Percentiles rank a stretch among this genome's conserved stretches.
These are phyloP conservation scores for Aspergillus texensis DNA, from an alignment of 2,329 filamentous ascomycete genomes.

Conservation along the genomic window DNA sequence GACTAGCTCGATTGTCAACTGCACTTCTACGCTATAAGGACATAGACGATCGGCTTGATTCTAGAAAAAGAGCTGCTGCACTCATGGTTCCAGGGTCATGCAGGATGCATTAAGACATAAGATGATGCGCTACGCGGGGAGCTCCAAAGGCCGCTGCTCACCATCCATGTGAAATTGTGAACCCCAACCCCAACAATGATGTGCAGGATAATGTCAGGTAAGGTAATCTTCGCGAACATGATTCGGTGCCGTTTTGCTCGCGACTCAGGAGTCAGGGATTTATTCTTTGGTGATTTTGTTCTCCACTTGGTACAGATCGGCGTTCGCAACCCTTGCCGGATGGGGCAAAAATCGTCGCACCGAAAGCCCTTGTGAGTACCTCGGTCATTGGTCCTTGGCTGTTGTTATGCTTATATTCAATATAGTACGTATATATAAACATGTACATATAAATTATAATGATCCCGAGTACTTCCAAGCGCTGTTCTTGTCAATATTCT, in stretches of 20 bases:
- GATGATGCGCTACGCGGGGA: background rate
- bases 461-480: background rate
- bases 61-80: background rate
- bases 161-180: background rate
- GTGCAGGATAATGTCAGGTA: background rate
- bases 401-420: background rate
- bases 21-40: too few species aligned
- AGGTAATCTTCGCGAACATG: constrained; percentile 2
- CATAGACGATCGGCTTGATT: too few species aligned
- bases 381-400: background rate
- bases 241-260: background rate
- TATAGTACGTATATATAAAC: background rate
- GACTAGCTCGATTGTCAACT: too few species aligned
- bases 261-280: background rate
- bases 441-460: background rate
- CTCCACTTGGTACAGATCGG: constrained; percentile 5
- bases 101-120: background rate
- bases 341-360: background rate
- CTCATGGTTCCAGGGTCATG: background rate
- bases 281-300: background rate
- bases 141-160: background rate
- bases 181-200: background rate
- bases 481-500: background rate
- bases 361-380: constrained; percentile 4
- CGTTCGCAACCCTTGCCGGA: constrained; percentile 6